Conservation (phyloP, 805 yeast genomes). For the Candida adriatica region DNA sequence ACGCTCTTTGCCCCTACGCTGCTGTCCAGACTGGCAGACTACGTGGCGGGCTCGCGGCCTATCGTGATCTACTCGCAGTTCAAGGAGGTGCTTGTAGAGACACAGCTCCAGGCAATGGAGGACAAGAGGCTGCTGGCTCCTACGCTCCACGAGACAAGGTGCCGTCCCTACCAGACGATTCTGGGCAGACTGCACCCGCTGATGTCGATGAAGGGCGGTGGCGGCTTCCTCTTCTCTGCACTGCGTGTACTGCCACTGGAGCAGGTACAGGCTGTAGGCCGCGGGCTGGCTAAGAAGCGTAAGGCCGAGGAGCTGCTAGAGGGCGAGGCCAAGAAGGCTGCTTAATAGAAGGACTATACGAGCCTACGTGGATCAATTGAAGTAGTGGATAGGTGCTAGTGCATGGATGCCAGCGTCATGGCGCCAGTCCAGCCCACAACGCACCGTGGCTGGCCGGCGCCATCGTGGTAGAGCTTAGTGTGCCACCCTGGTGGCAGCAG, state of each 20-base stretch:
- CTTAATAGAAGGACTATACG: no score
- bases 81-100: conserved; percentile 72
- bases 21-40: conserved; percentile 53
- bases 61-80: conserved; percentile 74
- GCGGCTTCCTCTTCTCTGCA: conserved; percentile 81
- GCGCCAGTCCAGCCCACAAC: conserved; percentile 60
- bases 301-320: conserved; percentile 23
- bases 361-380: no score
- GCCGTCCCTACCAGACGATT: conserved; percentile 83
- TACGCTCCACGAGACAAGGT: conserved; percentile 71
- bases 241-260: conserved; percentile 70
- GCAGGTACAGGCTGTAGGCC: conserved; percentile 62
- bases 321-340: conserved; percentile 3
- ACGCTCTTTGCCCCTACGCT: conserved; percentile 64
- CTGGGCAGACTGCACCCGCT: conserved; percentile 92
- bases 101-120: conserved; percentile 58
- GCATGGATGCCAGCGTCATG: no score
- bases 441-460: conserved; percentile 46
- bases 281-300: conserved; percentile 38
- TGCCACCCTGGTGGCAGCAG: conserved; percentile 36
- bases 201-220: conserved; percentile 90
- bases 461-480: conserved; percentile 42
- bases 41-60: conserved; percentile 80
- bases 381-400: no score
- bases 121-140: conserved; percentile 79